Base-by-base conservation (phyloP, 345 rosid genomes). In the Balakata baccata region DNA sequence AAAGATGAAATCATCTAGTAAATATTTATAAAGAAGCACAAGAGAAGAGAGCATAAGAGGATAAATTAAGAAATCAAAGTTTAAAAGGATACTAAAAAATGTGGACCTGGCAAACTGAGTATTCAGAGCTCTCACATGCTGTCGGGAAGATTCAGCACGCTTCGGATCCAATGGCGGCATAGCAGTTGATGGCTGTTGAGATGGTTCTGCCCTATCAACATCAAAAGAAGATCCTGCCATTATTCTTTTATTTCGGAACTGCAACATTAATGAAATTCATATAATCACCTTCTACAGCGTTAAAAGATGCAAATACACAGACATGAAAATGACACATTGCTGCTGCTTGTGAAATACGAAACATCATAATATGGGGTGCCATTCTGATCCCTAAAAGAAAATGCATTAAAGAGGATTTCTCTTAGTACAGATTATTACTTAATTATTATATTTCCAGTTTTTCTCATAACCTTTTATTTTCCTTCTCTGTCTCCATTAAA, bases 71-170 rank as follows among this genome's bases (percentile, higher is more conserved):
- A 56, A 13, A 8, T 18, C 13, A 39, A 71, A 53, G 23, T 46
- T 29, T 22, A 11, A 25, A 22, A 8, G 34, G 53, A 69, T 25
- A 38, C 18, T n/a, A 41, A 68, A 25, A 29, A 64, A 67, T 23
- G 52, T 72, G 43, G 78, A 94, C 98, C 99, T 92, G 77, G 96
- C 94, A 75, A 90, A 95, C 77, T 95, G 99, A 72, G 85, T 78
- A 83, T 95, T 95, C 78, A 92, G 96, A 83, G 98, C 94, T 79
- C 92, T 84, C 83, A 92, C 98, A 81, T 92, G 96, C 82, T 86
- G 93, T 58, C 72, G 83, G 68, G 98, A 89, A 78, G 84, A 80
- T 84, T 88, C 90, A 47, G 98, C 97, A 8, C 87, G 82, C 73
- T 83, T 81, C 53, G 66, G 69, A 79, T 91, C 96, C 73, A 92